phyloP scores from a whole-genome alignment of 2,329 filamentous ascomycete species.

The Penicillium psychrosexuale region DNA sequence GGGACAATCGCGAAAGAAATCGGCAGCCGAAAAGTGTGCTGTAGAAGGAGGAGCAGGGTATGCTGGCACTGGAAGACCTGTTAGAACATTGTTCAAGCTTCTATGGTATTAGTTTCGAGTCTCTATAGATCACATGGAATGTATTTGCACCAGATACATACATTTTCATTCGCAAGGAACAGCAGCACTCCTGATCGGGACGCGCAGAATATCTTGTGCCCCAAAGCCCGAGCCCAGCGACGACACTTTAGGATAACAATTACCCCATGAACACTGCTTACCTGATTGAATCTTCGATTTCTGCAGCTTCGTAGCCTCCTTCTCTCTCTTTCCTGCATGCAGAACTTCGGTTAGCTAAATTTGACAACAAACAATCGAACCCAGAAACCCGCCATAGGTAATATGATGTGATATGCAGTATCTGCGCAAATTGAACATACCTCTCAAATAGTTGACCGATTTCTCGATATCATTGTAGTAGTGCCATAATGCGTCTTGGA shows the following conservation, averaged over 20 bases:
- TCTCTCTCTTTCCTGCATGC: constrained; percentile 33
- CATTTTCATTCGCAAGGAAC: background rate
- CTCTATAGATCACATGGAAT: constrained; percentile 3
- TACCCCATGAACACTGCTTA: constrained; percentile 19
- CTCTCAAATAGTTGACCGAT: constrained; percentile 73
- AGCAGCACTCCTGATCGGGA: background rate
- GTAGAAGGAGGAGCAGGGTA: constrained; percentile 29
- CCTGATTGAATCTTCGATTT: constrained; percentile 29
- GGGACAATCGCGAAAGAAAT: constrained; percentile 78
- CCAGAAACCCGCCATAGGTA: background rate
- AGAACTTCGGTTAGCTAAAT: constrained; percentile 5
- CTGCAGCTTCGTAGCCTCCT: constrained; percentile 29
- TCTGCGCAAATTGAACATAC: constrained; percentile 42
- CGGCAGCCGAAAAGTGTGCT: constrained; percentile 46
- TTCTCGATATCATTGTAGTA: constrained; percentile 94
- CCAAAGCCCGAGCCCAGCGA: constrained; percentile 30
- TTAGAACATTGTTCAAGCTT: constrained; percentile 39
- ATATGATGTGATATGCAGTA: background rate
- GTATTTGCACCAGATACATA: constrained; percentile 5
- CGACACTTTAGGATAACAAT: constrained; percentile 11
- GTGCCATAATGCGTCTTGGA: constrained; percentile 89
- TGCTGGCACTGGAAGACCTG: constrained; percentile 34
- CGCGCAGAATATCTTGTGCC: background rate
- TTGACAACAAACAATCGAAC: background rate
- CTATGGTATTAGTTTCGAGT: constrained; percentile 31